phyloP scores from a whole-genome alignment of 2,329 filamentous ascomycete genomes.

The Ophiosphaerella korrae region DNA sequence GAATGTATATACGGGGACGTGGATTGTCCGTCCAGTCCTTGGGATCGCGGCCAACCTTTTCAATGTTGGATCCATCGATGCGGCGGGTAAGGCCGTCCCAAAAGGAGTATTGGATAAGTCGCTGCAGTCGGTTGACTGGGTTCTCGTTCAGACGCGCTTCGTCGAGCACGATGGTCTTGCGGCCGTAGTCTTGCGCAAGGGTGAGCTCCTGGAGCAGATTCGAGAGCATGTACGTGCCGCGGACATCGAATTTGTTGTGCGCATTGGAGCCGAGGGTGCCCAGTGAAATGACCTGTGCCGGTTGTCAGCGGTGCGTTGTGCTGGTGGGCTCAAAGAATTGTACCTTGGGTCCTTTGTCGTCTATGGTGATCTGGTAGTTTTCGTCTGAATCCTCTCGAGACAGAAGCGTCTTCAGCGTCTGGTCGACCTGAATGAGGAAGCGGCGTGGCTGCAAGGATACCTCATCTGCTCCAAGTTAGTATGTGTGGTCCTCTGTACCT shows the following conservation, averaged over 20 bases:
- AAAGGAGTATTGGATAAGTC: constrained; percentile 87
- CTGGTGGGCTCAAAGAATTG: constrained; percentile 6
- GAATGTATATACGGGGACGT: constrained; percentile 89
- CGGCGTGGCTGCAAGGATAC: constrained; percentile 70
- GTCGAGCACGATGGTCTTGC: constrained; percentile 87
- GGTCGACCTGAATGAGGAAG: constrained; percentile 85
- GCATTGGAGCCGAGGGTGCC: constrained; percentile 86
- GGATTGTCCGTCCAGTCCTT: constrained; percentile 96
- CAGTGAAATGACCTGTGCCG: constrained; percentile 71
- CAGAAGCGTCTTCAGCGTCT: constrained; percentile 77
- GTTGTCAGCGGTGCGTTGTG: constrained; percentile 26
- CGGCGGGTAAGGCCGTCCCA: constrained; percentile 89
- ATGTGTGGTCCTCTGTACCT: background rate
- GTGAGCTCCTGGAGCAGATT: constrained; percentile 95
- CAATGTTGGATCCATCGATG: constrained; percentile 87
- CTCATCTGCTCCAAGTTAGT: constrained; percentile 66
- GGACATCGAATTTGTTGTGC: constrained; percentile 84
- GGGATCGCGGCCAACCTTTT: constrained; percentile 83
- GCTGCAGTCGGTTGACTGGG: constrained; percentile 83
- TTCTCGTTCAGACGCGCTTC: constrained; percentile 93
- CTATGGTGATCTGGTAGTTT: constrained; percentile 97
- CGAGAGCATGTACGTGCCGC: constrained; percentile 96
- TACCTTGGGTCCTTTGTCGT: constrained; percentile 91
- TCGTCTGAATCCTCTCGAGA: constrained; percentile 89
- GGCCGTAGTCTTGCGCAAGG: constrained; percentile 86